Evolutionary conservation across 2,329 filamentous ascomycete species (phyloP), one percentile per base, ranked within the genome.

Genomic region (Cordyceps cateniannulata): DNA sequence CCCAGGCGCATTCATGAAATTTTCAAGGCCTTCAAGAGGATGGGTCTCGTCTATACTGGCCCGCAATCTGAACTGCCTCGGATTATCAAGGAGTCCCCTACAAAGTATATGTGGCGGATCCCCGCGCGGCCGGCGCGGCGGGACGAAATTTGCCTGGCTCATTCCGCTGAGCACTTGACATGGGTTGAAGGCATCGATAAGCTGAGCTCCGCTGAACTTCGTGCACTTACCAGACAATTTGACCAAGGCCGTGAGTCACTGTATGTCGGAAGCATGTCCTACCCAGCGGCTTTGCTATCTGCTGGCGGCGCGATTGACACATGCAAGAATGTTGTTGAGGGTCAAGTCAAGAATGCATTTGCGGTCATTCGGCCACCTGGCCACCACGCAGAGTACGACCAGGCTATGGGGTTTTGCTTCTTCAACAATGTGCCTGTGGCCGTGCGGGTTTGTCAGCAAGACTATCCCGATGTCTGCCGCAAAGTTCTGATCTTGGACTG

Each of bases 381-480:
- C 0, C 95, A 99, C 69, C 95, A 99, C 73, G 95, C 95, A 1
- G 95, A 99, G 71, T 87, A 85, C 62, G 83, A 95, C 68, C 81
- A 86, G 40, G 85, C 93, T 1, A 95, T 96, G 82, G 95, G 95
- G 0, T 99, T 99, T 70, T 99, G 95, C 72, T 84, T 98, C 62
- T 98, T 98, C 77, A 97, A 99, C 77, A 99, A 99, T 69, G 95
- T 98, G 3, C 92, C 91, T 22, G 89, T 99, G 62, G 93, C 93
- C 1, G 88, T 92, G n/a, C 88, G 85, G 62, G 89, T 93, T 14
- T 97, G 93, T 70, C 92, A 96, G 71, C 78, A 82, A 58, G 86
- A 92, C 62, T 95, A 90, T 66, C 90, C 90, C 1, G 85, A 93
- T 3, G 77, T 77, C 9, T 97, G 93, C 70, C 86, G 91, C 60